Evolutionary conservation across 2,329 filamentous ascomycete species (phyloP).

Genomic region (Atkinsonella hypoxylon): DNA sequence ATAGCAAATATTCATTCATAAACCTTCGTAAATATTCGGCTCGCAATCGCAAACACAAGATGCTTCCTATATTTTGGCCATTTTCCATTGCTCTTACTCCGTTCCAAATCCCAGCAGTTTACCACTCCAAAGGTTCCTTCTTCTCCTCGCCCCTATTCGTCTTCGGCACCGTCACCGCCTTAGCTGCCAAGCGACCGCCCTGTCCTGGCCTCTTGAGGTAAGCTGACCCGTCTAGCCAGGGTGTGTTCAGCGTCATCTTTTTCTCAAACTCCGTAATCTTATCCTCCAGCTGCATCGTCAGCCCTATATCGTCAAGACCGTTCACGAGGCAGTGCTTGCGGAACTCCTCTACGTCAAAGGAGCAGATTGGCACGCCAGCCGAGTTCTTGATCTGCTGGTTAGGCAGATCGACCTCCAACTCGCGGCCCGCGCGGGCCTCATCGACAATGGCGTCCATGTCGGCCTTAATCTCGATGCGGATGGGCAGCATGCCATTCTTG

Average conservation of each 20-base stretch:
- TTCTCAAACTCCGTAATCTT: slow-evolving; percentile 79
- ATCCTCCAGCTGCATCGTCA: slow-evolving; percentile 85
- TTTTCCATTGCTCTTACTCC: neutral
- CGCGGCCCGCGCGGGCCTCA: slow-evolving; percentile 67
- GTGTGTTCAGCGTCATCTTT: slow-evolving; percentile 63
- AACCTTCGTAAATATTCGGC: neutral
- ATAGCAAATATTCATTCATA: too few relatives aligned
- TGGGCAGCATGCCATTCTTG: slow-evolving; percentile 97
- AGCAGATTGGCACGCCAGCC: slow-evolving; percentile 58
- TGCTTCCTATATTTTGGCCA: neutral
- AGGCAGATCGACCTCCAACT: slow-evolving; percentile 81
- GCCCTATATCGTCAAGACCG: slow-evolving; percentile 86
- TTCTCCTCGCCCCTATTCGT: slow-evolving; percentile 80
- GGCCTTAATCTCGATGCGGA: slow-evolving; percentile 56
- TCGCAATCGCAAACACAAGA: neutral
- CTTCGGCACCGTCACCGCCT: slow-evolving; percentile 62
- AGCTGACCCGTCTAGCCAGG: slow-evolving; percentile 80
- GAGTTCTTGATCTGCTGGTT: slow-evolving; percentile 73
- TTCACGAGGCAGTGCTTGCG: slow-evolving; percentile 89
- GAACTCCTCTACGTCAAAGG: slow-evolving; percentile 86
- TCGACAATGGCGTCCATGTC: slow-evolving; percentile 59
- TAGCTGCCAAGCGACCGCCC: slow-evolving; percentile 42
- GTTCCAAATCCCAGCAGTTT: slow-evolving; percentile 14
- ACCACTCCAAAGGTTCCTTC: slow-evolving; percentile 85
- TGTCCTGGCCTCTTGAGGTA: slow-evolving; percentile 51